Evolutionary conservation across 2,329 filamentous ascomycete genomes (phyloP), one percentile per base, ranked within the genome.

Genomic region (Harringtonia aguacate): DNA sequence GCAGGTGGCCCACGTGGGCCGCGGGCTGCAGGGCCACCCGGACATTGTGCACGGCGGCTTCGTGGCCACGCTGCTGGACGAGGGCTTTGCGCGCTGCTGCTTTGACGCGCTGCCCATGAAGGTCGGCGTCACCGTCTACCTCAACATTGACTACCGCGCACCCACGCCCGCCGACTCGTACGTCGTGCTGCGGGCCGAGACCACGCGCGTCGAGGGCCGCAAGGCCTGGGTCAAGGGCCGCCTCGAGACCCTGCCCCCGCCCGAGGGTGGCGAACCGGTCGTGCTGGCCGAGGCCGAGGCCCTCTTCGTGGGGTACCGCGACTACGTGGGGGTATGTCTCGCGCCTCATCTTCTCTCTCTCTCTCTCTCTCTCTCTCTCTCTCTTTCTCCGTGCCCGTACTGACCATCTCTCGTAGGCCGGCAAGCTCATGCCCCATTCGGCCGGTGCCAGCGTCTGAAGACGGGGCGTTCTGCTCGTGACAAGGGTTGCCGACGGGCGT

Each of bases 151-250:
- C 62, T 98, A 95, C 64, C 79, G 83, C 54, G 79, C 78, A 48
- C 92, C 92, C 5, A 82, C 84, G 36, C 78, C 75, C 54, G 87
- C 88, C 7, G 76, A 78, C 20, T 75, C 76, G 48, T 92, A 84
- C 58, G 68, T 94, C 27, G 86, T 94, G 36, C 65, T 98, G 46
- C 73, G 76, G 49, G 89, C 86, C 4, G 76, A 79, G 58, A 95
- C 89, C 18, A 81, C 77, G 10, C 89, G 84, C 66, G 84, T 90
- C 2, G 88, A 97, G 58, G 90, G 92, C 1, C 74, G 92, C 49
- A 97, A 97, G 68, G 90, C 88, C 13, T 95, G 87, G 87, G 87
- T 95, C 1, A 82, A 85, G 64, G 92, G 87, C 2, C 76, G 78
- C 53, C 81, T 97, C 55, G 88, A 95, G 72, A 81, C 86, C 44